A percentile compares a stretch with the other conserved stretches of the same genome.
Evolutionary conservation across 352 stramenopile species (phyloP).

Genomic region (Bremia lactucae): DNA sequence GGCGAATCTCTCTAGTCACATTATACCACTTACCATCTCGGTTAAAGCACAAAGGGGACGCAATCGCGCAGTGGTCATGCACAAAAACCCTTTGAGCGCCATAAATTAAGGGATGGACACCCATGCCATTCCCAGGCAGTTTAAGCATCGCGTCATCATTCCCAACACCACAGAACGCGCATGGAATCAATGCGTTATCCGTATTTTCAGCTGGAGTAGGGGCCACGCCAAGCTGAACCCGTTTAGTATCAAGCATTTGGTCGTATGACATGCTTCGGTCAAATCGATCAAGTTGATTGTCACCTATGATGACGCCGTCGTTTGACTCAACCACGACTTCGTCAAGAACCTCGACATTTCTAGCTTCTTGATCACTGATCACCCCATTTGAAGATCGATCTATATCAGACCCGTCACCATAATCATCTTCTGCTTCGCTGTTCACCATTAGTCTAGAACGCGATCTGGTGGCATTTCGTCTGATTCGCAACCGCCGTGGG

Average conservation of each 20-base stretch:
- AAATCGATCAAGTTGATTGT: constrained; percentile 77
- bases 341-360: constrained; percentile 12
- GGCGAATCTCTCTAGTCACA: constrained; percentile 70
- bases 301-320: constrained; percentile 70
- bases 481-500: constrained; percentile 16
- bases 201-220: constrained; percentile 17
- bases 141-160: constrained; percentile 63
- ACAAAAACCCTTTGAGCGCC: constrained; percentile 69
- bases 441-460: constrained; percentile 18
- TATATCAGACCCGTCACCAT: background rate
- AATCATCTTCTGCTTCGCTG: constrained; percentile 22
- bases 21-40: constrained; percentile 75
- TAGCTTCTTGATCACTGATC: constrained; percentile 3
- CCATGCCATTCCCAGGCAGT: constrained; percentile 68
- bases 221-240: constrained; percentile 21
- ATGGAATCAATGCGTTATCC: constrained; percentile 48
- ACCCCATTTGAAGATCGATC: constrained; percentile 2
- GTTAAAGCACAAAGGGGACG: constrained; percentile 76
- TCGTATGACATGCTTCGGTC: constrained; percentile 52
- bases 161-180: constrained; percentile 67
- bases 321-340: constrained; percentile 74
- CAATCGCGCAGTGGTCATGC: constrained; percentile 79
- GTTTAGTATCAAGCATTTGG: constrained; percentile 50
- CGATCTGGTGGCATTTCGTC: constrained; percentile 15
- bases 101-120: constrained; percentile 55